Conservation (phyloP, 2,329 filamentous ascomycete species). For the Cercospora sp. region DNA sequence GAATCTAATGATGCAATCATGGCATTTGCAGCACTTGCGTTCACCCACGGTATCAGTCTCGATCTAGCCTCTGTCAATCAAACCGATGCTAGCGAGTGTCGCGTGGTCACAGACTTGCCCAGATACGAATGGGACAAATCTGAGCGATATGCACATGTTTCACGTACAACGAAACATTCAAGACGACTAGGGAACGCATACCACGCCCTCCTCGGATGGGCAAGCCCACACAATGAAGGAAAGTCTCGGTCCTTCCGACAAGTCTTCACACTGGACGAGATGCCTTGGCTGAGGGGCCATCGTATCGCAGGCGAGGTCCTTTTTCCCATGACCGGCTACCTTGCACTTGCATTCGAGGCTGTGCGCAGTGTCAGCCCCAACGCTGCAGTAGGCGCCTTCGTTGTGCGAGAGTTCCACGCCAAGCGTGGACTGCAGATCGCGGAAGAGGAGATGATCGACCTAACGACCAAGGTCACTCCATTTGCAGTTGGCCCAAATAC, state of each 20-base stretch:
- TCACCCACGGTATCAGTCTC: not conserved
- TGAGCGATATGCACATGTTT: not conserved
- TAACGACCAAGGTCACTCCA: not conserved
- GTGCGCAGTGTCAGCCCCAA: not conserved
- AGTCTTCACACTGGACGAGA: conserved; percentile 14
- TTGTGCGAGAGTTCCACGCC: not conserved
- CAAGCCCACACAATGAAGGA: not conserved
- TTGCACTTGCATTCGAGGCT: conserved; percentile 1
- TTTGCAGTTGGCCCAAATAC: not conserved
- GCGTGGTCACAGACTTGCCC: not conserved
- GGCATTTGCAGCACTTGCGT: not conserved
- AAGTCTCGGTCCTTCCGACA: not conserved
- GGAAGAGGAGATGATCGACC: not conserved
- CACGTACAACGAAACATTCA: not conserved
- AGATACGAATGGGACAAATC: conserved; percentile 6
- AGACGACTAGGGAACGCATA: not conserved
- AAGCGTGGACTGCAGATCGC: not conserved
- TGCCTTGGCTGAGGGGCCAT: conserved; percentile 24
- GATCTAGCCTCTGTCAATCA: not conserved
- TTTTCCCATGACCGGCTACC: conserved; percentile 34
- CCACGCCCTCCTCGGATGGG: not conserved
- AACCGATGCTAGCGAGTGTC: not conserved
- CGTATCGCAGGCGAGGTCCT: conserved; percentile 34
- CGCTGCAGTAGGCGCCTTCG: not conserved
- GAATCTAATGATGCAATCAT: not conserved